phyloP scores from a whole-genome alignment of 2,329 filamentous ascomycete genomes.

The Sordariomycetes sp. region DNA sequence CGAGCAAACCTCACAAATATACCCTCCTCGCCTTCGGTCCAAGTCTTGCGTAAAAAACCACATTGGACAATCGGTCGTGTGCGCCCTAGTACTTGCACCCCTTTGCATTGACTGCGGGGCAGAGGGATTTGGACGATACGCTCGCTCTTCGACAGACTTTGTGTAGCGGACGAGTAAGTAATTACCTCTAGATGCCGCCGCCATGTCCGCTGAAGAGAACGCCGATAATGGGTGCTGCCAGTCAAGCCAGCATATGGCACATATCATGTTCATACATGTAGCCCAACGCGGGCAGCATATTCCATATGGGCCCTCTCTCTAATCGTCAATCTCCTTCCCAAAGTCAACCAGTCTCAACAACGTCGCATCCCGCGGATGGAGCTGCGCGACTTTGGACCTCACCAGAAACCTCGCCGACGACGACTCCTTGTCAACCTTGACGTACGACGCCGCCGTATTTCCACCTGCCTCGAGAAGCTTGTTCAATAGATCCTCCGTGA shows the following conservation, averaged over 20 bases:
- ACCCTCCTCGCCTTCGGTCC: too few relatives aligned
- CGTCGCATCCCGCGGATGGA: constrained; percentile 53
- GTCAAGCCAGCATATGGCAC: not conserved
- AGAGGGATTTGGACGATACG: too few relatives aligned
- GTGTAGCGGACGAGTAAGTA: too few relatives aligned
- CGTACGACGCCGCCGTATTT: constrained; percentile 45
- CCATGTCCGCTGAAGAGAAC: not conserved
- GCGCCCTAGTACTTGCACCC: too few relatives aligned
- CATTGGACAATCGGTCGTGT: too few relatives aligned
- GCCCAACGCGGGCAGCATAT: not conserved
- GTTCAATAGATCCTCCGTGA: constrained; percentile 52
- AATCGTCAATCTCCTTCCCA: constrained; percentile 51
- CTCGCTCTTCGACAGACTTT: too few relatives aligned
- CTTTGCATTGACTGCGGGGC: too few relatives aligned
- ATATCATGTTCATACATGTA: not conserved
- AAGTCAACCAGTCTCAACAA: constrained; percentile 52
- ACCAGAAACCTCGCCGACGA: constrained; percentile 54
- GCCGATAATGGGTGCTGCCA: not conserved
- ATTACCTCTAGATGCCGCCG: too few relatives aligned
- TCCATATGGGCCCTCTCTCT: constrained; percentile 8
- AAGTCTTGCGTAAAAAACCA: too few relatives aligned
- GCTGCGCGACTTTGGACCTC: constrained; percentile 54
- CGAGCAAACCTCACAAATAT: too few relatives aligned
- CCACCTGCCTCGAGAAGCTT: constrained; percentile 41
- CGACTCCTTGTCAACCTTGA: constrained; percentile 47